phyloP scores from a whole-genome alignment of 192 early-diverging fungal species.

The Coemansia sp. region DNA sequence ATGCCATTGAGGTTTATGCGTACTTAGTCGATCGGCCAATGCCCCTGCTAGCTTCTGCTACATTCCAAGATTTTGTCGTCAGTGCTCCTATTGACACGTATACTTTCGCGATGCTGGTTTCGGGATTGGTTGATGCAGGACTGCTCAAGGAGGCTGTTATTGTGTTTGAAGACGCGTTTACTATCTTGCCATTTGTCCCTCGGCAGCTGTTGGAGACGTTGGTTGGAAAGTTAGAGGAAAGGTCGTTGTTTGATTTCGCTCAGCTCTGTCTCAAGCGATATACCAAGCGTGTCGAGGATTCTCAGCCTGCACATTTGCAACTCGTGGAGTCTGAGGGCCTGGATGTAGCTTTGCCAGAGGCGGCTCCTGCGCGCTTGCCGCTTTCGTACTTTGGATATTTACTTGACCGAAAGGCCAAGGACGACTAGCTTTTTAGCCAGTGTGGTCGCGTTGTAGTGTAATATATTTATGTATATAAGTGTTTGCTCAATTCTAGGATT shows the following conservation, averaged over 20 bases:
- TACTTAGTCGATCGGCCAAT: constrained; percentile 37
- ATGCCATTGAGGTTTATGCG: constrained; percentile 33
- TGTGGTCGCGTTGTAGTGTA: neutral
- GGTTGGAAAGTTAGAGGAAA: constrained; percentile 28
- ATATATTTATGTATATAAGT: neutral
- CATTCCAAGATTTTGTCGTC: constrained; percentile 22
- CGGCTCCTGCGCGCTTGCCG: constrained; percentile 17
- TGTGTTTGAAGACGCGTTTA: constrained; percentile 51
- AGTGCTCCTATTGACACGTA: constrained; percentile 21
- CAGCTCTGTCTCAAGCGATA: constrained; percentile 35
- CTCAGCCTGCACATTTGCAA: constrained; percentile 7
- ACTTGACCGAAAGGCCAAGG: constrained; percentile 5
- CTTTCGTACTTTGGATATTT: constrained; percentile 39
- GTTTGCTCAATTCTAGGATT: neutral
- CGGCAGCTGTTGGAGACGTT: constrained; percentile 38
- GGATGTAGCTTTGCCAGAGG: neutral
- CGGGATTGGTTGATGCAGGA: constrained; percentile 21
- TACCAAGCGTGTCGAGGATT: constrained; percentile 31
- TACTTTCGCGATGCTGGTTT: constrained; percentile 29
- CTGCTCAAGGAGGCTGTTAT: constrained; percentile 29
- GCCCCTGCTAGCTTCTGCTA: constrained; percentile 15
- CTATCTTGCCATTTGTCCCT: constrained; percentile 29
- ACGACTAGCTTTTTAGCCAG: neutral
- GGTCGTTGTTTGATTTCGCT: constrained; percentile 18
- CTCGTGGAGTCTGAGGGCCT: neutral